Evolutionary conservation across 2,329 filamentous ascomycete genomes (phyloP).

Genomic region (Pestalotiopsis sp.): DNA sequence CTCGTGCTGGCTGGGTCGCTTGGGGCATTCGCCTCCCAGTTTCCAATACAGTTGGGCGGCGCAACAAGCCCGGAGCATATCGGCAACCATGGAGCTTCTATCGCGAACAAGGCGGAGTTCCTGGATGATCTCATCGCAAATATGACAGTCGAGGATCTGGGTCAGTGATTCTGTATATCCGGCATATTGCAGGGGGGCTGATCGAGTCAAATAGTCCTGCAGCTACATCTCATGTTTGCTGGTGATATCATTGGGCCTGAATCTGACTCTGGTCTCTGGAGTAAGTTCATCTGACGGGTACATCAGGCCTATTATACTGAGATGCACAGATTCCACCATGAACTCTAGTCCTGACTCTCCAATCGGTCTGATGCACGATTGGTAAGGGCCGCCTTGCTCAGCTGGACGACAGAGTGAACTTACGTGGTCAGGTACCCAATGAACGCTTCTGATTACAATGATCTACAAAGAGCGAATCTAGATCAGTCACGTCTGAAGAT

Average conservation of each 20-base stretch:
- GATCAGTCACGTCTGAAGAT: conserved; percentile 40
- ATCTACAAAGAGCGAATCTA: conserved; percentile 39
- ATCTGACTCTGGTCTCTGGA: conserved; percentile 41
- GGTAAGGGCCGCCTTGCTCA: conserved; percentile 21
- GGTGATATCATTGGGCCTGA: conserved; percentile 42
- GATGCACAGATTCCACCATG: conserved; percentile 33
- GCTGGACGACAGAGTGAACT: not conserved
- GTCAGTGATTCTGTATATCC: conserved; percentile 18
- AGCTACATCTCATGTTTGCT: conserved; percentile 47
- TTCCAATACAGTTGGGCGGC: not conserved
- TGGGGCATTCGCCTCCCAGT: not conserved
- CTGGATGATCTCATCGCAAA: conserved; percentile 30
- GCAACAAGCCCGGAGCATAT: not conserved
- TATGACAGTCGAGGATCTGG: conserved; percentile 35
- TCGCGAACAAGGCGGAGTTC: conserved; percentile 25
- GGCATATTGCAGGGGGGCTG: not conserved
- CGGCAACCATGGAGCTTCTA: not conserved
- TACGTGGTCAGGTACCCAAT: conserved; percentile 36
- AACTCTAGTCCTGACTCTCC: conserved; percentile 38
- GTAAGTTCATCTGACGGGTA: conserved; percentile 17
- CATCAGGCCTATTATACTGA: not conserved
- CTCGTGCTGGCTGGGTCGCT: not conserved
- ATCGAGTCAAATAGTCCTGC: conserved; percentile 32
- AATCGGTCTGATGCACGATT: conserved; percentile 45
- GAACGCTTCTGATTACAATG: conserved; percentile 45